These are phyloP conservation scores for Scutellaria minor DNA, from an alignment of 257 asterid genomes.

Conservation along the genomic window DNA sequence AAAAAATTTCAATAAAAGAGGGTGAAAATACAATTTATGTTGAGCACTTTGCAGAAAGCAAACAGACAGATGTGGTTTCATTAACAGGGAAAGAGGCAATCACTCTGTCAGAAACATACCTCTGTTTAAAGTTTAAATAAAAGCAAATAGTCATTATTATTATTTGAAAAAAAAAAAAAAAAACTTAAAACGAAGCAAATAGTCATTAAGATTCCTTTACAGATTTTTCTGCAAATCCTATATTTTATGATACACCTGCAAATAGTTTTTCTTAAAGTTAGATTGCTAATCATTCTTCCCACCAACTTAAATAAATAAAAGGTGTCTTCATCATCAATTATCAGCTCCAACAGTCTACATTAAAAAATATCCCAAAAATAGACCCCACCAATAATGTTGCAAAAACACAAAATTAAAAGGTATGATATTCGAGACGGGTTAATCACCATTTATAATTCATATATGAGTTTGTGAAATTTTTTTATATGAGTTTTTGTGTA, in stretches of 20 bases:
- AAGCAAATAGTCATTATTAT: background rate
- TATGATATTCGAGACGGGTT: too few species aligned
- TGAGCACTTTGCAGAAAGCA: constrained; percentile 41
- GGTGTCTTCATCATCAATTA: constrained; percentile 47
- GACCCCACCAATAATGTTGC: constrained; percentile 50
- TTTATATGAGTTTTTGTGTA: too few species aligned
- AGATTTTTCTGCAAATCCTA: constrained; percentile 38
- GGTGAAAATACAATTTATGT: constrained; percentile 31
- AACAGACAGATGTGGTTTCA: constrained; percentile 28
- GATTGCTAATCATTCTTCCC: constrained; percentile 60
- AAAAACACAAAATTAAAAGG: constrained; percentile 2
- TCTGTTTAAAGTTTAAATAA: constrained; percentile 9
- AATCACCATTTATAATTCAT: too few species aligned
- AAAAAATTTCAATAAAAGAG: constrained; percentile 9
- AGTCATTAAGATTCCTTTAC: constrained; percentile 38
- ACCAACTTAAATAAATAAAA: constrained; percentile 52
- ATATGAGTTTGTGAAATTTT: background rate
- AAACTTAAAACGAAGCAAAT: background rate
- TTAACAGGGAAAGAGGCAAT: constrained; percentile 11
- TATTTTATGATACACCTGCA: constrained; percentile 36
- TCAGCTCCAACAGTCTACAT: constrained; percentile 37
- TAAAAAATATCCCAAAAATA: constrained; percentile 10
- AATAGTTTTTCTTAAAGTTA: constrained; percentile 39
- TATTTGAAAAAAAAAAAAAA: background rate
- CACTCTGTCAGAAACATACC: constrained; percentile 34